Conservation (phyloP, 1,284 basidiomycete species). For the Cryptococcus sp. region DNA sequence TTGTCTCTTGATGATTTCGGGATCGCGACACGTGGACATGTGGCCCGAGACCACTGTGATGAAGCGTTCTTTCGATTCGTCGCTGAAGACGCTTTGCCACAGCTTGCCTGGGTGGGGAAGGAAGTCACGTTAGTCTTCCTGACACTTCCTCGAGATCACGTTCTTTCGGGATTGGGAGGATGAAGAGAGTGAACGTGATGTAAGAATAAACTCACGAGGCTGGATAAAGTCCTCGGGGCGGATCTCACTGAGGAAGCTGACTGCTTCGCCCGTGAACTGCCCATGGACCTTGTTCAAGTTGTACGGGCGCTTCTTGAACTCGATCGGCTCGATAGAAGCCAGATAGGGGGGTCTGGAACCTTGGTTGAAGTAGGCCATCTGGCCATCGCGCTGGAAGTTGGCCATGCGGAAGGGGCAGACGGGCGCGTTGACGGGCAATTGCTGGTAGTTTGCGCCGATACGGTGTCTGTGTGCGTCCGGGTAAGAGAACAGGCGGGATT, state of each 20-base stretch:
- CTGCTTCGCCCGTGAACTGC: conserved; percentile 71
- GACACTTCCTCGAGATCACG: too few relatives aligned
- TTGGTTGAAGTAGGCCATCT: conserved; percentile 70
- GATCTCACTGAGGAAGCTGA: conserved; percentile 72
- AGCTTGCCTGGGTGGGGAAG: conserved; percentile 55
- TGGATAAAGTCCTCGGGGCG: conserved; percentile 88
- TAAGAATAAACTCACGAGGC: conserved; percentile 56
- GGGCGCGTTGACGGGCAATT: conserved; percentile 81
- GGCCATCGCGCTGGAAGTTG: conserved; percentile 73
- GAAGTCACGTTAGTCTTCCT: too few relatives aligned
- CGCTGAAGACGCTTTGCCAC: conserved; percentile 75
- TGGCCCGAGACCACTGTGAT: conserved; percentile 77
- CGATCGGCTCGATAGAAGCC: conserved; percentile 62
- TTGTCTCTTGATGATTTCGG: conserved; percentile 67
- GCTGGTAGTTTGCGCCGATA: conserved; percentile 70
- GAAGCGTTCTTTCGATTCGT: conserved; percentile 67
- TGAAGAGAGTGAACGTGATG: too few relatives aligned
- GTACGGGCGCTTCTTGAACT: conserved; percentile 36
- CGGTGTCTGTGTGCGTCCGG: conserved; percentile 89
- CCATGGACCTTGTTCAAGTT: conserved; percentile 62
- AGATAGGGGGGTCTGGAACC: conserved; percentile 83
- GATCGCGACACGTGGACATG: conserved; percentile 66
- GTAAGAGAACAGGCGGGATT: conserved; percentile 92
- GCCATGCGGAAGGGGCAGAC: conserved; percentile 62
- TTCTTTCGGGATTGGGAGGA: too few relatives aligned